Conservation (phyloP, 2,329 filamentous ascomycete genomes). For the Tolypocladium tundrense region DNA sequence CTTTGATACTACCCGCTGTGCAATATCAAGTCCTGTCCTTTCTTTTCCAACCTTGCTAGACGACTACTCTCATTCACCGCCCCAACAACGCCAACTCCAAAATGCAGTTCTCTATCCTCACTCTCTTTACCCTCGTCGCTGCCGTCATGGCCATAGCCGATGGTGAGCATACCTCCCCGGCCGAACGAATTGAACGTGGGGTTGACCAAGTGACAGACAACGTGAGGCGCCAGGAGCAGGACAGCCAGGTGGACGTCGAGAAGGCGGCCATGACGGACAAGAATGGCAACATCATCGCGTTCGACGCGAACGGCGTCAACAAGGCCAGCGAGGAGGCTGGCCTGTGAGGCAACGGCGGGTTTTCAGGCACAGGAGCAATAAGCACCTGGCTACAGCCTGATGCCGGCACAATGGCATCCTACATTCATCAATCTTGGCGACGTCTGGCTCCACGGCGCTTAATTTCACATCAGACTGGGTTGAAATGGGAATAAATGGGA, state of each 20-base stretch:
- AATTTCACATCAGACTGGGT: background rate
- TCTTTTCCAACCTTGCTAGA: background rate
- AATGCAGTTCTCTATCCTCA: constrained; percentile 42
- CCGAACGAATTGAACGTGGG: background rate
- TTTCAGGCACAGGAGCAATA: background rate
- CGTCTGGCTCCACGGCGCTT: background rate
- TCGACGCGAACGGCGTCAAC: constrained; percentile 32
- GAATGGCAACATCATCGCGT: constrained; percentile 34
- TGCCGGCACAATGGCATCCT: background rate
- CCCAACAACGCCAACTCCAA: background rate
- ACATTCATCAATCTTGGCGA: background rate
- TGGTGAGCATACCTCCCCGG: constrained; percentile 10
- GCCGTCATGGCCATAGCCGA: constrained; percentile 31
- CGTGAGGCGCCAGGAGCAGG: constrained; percentile 5
- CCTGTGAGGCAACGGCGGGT: constrained; percentile 14
- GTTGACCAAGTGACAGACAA: background rate
- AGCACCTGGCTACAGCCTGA: background rate
- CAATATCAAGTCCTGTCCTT: background rate
- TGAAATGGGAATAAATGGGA: background rate
- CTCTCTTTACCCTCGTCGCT: constrained; percentile 35
- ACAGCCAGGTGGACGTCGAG: constrained; percentile 14
- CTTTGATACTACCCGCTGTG: background rate
- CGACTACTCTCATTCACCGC: background rate
- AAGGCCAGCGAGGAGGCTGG: constrained; percentile 26
- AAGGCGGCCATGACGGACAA: constrained; percentile 35